Percentiles rank a stretch among this genome's conserved stretches.
Evolutionary conservation across 345 rosid genomes (phyloP).

Genomic region (Brassica juncea): DNA sequence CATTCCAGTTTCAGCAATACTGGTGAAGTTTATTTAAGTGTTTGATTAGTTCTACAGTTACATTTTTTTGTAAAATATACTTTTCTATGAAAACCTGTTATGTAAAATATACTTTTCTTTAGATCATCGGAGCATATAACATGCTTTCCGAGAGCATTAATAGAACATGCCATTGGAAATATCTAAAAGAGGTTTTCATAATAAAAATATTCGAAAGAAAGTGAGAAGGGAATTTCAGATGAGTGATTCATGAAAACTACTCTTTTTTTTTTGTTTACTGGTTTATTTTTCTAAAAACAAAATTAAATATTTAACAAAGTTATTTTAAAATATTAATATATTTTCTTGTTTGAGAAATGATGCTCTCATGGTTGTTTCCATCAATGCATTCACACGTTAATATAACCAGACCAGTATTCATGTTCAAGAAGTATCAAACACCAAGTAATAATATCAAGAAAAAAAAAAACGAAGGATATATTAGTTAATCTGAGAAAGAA

Average conservation of each 20-base stretch:
- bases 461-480: background rate
- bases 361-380: background rate
- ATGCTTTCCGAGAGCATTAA: background rate
- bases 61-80: background rate
- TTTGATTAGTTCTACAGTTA: background rate
- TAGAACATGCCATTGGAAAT: background rate
- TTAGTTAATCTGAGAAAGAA: background rate
- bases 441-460: background rate
- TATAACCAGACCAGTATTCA: background rate
- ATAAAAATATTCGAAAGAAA: background rate
- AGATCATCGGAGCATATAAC: background rate
- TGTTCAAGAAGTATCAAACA: background rate
- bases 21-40: background rate
- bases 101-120: no score
- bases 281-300: background rate
- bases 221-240: background rate
- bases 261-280: background rate
- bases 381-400: background rate
- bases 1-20: no score
- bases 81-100: background rate
- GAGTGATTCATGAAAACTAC: background rate
- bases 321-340: background rate
- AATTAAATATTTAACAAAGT: constrained; percentile 6
- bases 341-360: background rate
- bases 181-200: background rate